Evolutionary conservation across 192 early-diverging fungal genomes (phyloP), one percentile per base, ranked within the genome.

Genomic region (Dissophora globulifera): DNA sequence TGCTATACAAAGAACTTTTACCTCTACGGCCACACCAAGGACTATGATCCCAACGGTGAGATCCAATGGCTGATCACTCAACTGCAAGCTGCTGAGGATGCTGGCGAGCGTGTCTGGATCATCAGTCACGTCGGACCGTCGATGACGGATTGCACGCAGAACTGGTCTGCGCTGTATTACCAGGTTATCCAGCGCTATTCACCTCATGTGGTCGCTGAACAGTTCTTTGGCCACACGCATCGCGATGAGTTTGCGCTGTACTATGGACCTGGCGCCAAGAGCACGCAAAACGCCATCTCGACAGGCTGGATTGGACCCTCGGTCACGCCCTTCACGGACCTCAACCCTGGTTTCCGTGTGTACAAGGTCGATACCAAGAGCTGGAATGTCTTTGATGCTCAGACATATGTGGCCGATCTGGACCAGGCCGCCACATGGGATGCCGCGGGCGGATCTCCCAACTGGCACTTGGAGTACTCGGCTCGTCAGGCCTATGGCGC

Each of bases 151-250:
- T 85, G 84, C 16, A 48, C 84, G 30, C 80, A 85, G 65, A 82
- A 83, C 52, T 85, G 81, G 58, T 80, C 79, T 31, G 82, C 83
- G 11, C 69, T 82, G 8, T 87, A 84, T 54, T 78, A 85, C 70
- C 86, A 85, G 50, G 81, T 85, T 29, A 69, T 87, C 12, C 82
- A 83, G 43, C 80, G 86, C 15, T 87, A 85, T 51, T 78, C 84
- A 2, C 83, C 83, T 27, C 82, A 84, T 38, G 80, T 85, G 40
- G 83, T 87, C 75, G 80, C 80, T 29, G 82, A 74, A 42, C 84
- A 85, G 35, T 87, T 87, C 79, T 87, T 82, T 78, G 85, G 85
- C 17, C 85, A 87, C 51, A 81, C 80, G 11, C 85, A 87, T 61
- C 66, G 69, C 23, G 85, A 87, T 35, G 83, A 84, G 55, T 78